Conservation (phyloP, 78 protist genomes). For the Dictyostelium discoideum region dicty_2.7 NC_007091.3:560001-560500, state of each 20-base stretch:
- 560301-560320: neutral
- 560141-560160: no score
- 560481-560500: no score
- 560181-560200: neutral
- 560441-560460: neutral
- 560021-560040: neutral
- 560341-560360: neutral
- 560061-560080: neutral
- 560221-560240: no score
- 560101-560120: neutral
- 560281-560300: neutral
- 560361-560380: neutral
- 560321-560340: neutral
- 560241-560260: neutral
- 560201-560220: neutral
- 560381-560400: neutral
- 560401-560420: neutral
- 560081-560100: neutral
- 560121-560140: no score
- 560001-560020: neutral
- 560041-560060: neutral
- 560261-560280: neutral
- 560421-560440: neutral
- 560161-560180: neutral
- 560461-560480: no score